Evolutionary conservation across 2,329 filamentous ascomycete genomes (phyloP).

Genomic region (Cladosporium sp.): DNA sequence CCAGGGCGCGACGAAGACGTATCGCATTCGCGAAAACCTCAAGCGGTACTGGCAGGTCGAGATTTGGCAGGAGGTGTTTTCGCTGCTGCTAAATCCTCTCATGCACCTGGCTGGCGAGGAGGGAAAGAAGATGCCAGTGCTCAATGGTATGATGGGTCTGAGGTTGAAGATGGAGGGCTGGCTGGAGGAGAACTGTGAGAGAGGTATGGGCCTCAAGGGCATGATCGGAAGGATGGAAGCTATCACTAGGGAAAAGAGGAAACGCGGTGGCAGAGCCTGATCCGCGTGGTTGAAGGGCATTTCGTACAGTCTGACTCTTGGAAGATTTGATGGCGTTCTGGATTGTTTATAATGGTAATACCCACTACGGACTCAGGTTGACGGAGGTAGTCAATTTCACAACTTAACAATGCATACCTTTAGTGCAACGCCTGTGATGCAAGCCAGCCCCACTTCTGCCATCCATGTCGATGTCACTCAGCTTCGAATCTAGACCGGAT

Average conservation of each 20-base stretch:
- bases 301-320: neutral
- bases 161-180: conserved; percentile 78
- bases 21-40: conserved; percentile 72
- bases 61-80: conserved; percentile 78
- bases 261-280: conserved; percentile 21
- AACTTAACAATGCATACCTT: too few species aligned
- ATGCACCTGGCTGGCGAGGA: conserved; percentile 60
- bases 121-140: conserved; percentile 62
- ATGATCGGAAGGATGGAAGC: conserved; percentile 60
- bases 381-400: too few species aligned
- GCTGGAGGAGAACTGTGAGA: conserved; percentile 75
- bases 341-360: neutral
- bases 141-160: conserved; percentile 60
- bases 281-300: neutral
- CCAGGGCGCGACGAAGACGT: conserved; percentile 57
- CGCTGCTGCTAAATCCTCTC: conserved; percentile 76
- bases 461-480: too few species aligned
- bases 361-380: neutral
- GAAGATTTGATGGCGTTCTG: neutral
- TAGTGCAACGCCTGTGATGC: too few species aligned
- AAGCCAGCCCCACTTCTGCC: too few species aligned
- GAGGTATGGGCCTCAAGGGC: conserved; percentile 56
- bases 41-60: conserved; percentile 98
- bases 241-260: conserved; percentile 49
- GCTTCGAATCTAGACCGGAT: too few species aligned